These are phyloP conservation scores for Circinella umbellata DNA, from an alignment of 371 early-diverging fungal genomes.

Conservation along the genomic window DNA sequence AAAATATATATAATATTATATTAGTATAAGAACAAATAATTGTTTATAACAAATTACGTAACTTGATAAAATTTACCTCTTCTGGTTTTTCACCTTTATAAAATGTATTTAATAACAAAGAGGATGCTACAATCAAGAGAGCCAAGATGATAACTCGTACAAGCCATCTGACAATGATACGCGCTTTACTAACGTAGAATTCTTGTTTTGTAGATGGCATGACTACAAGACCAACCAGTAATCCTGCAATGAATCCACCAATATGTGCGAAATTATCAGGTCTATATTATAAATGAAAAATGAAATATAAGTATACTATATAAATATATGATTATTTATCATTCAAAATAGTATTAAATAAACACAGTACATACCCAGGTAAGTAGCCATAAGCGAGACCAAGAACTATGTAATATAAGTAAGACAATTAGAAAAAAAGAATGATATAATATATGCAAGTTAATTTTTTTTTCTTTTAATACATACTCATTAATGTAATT, in stretches of 20 bases:
- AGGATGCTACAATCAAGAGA: constrained; percentile 11
- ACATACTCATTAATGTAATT: constrained; percentile 16
- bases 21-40: no score
- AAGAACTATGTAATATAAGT: constrained; percentile 11
- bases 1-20: background rate
- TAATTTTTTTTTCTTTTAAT: background rate
- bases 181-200: background rate
- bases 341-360: background rate
- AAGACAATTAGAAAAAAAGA: background rate
- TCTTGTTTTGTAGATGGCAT: background rate
- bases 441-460: background rate
- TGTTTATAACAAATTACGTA: no score
- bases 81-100: constrained; percentile 11
- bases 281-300: constrained; percentile 9
- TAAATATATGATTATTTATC: background rate
- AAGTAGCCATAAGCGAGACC: constrained; percentile 28
- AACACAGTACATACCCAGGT: constrained; percentile 33
- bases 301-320: background rate
- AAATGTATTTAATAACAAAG: constrained; percentile 9
- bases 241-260: constrained; percentile 44
- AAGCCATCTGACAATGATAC: constrained; percentile 6
- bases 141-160: constrained; percentile 8
- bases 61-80: constrained; percentile 5
- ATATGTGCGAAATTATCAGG: constrained; percentile 38
- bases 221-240: constrained; percentile 30